Evolutionary conservation across 768 basidiomycete species (phyloP).

Genomic region (Suillus clintonianus): DNA sequence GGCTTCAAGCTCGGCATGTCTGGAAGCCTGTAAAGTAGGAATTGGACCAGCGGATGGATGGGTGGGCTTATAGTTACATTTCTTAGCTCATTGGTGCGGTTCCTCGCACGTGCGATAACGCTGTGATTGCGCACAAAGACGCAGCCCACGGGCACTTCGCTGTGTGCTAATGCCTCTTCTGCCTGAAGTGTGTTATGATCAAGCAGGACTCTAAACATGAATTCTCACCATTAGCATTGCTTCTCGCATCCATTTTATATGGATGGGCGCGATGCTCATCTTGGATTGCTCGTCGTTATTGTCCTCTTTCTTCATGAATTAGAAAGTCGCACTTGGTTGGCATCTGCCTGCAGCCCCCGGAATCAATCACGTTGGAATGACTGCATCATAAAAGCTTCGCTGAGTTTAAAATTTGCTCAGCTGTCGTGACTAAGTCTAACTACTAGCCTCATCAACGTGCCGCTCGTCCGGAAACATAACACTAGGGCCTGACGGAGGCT

Average conservation of each 20-base stretch:
- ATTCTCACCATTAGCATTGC: conserved; percentile 77
- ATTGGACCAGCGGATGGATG: conserved; percentile 3
- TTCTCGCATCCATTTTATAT: conserved; percentile 75
- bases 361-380: neutral
- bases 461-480: neutral
- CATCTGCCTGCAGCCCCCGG: too few relatives aligned
- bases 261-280: conserved; percentile 22
- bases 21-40: conserved; percentile 69
- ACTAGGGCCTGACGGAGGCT: too few relatives aligned
- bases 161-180: conserved; percentile 78
- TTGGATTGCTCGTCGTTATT: neutral
- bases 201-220: neutral
- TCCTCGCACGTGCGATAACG: conserved; percentile 85
- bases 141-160: conserved; percentile 96
- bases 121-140: conserved; percentile 82
- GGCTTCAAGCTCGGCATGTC: conserved; percentile 97
- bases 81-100: conserved; percentile 90
- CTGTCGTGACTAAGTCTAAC: too few relatives aligned
- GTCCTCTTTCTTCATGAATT: neutral
- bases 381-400: neutral
- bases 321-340: neutral
- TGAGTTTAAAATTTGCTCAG: neutral
- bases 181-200: conserved; percentile 44
- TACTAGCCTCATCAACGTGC: neutral
- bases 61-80: conserved; percentile 58